These are phyloP conservation scores for Sporothrix pseudoabietina DNA, from an alignment of 2,329 filamentous ascomycete genomes.

Conservation along the genomic window DNA sequence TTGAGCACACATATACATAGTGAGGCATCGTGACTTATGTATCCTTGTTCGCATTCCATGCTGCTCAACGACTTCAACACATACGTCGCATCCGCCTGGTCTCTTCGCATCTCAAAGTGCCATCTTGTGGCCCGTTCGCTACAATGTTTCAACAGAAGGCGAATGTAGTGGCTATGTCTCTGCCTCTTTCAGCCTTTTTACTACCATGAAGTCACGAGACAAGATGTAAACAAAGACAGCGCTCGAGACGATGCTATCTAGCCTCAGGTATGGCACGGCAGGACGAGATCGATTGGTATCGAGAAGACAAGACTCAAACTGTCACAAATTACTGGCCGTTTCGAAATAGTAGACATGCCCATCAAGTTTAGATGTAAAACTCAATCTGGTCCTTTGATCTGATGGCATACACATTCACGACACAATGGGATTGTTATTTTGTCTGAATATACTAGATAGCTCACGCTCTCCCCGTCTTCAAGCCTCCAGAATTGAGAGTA, in stretches of 20 bases:
- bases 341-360: background rate
- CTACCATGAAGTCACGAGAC: background rate
- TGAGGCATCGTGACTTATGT: conserved; percentile 1
- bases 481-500: background rate
- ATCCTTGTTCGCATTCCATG: background rate
- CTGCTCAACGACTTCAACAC: background rate
- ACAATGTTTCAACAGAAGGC: background rate
- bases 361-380: background rate
- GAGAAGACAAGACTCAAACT: background rate
- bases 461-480: background rate
- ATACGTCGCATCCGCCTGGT: background rate
- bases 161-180: background rate
- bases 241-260: too few relatives aligned
- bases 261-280: background rate
- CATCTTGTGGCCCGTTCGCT: background rate
- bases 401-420: background rate
- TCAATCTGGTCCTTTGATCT: background rate
- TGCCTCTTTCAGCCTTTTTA: background rate
- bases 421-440: background rate
- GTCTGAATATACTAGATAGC: background rate
- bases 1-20: background rate
- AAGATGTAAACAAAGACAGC: background rate
- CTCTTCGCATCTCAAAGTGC: background rate
- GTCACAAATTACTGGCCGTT: background rate
- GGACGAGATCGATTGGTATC: background rate